These are phyloP conservation scores for Plenodomus lindquistii DNA, from an alignment of 2,329 filamentous ascomycete genomes.

Conservation along the genomic window DNA sequence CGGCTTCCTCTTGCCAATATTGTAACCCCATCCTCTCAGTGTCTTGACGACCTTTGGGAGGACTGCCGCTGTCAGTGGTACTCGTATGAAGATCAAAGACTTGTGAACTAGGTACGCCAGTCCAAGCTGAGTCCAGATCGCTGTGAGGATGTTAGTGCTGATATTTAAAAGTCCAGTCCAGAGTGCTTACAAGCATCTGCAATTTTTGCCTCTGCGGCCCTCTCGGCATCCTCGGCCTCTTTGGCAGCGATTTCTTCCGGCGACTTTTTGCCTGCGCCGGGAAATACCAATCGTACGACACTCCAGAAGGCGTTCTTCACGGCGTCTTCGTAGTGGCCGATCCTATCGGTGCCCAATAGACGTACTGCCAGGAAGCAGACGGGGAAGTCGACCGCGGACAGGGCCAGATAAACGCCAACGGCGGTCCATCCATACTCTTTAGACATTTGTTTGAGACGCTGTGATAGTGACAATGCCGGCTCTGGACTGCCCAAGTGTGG, in stretches of 20 bases:
- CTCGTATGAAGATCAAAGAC: constrained; percentile 94
- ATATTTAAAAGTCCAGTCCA: background rate
- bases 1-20: constrained; percentile 78
- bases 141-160: constrained; percentile 41
- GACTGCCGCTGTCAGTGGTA: constrained; percentile 86
- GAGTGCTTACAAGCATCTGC: constrained; percentile 70
- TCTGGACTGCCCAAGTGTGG: constrained; percentile 47
- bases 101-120: constrained; percentile 98
- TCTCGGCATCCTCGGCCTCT: constrained; percentile 24
- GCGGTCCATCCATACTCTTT: constrained; percentile 95
- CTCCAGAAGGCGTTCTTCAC: constrained; percentile 64
- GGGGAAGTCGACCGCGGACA: constrained; percentile 89
- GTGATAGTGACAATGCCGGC: constrained; percentile 61
- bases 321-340: constrained; percentile 74
- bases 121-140: constrained; percentile 81
- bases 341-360: constrained; percentile 79
- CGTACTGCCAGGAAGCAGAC: constrained; percentile 91
- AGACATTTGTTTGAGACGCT: constrained; percentile 78
- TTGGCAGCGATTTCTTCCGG: constrained; percentile 49
- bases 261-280: constrained; percentile 57
- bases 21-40: constrained; percentile 86
- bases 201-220: constrained; percentile 31
- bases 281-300: constrained; percentile 64
- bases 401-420: constrained; percentile 81
- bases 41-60: constrained; percentile 94